Evolutionary conservation across 305 asterid genomes (phyloP).

Genomic region (Solanum hybrid): DNA sequence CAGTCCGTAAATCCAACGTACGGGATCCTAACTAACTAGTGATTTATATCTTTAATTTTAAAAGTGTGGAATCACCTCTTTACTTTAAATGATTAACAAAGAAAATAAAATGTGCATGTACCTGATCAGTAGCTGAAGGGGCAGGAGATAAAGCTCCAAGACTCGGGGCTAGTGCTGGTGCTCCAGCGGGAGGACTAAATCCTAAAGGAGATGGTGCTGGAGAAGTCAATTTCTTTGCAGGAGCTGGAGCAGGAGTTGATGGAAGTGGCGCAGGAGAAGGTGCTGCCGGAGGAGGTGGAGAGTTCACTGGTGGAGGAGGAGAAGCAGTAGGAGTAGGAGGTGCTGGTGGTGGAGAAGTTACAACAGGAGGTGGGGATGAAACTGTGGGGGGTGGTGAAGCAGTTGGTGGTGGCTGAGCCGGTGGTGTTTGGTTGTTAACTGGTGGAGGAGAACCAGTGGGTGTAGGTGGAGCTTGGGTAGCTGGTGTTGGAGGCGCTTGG

Average conservation of each 20-base stretch:
- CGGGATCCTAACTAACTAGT: background rate
- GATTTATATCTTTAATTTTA: background rate
- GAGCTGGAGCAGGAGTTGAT: conserved; percentile 36
- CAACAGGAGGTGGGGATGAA: conserved; percentile 31
- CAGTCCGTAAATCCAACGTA: background rate
- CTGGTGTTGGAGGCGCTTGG: background rate
- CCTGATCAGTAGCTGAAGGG: conserved; percentile 70
- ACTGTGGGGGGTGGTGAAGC: conserved; percentile 23
- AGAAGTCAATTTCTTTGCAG: conserved; percentile 23
- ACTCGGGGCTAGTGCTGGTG: conserved; percentile 45
- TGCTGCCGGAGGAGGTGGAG: conserved; percentile 41
- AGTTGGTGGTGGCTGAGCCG: conserved; percentile 24
- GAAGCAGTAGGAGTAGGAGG: conserved; percentile 22
- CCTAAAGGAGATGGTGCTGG: conserved; percentile 43
- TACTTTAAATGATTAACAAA: background rate
- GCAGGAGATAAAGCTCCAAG: conserved; percentile 42
- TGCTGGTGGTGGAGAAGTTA: conserved; percentile 5
- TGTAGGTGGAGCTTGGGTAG: background rate
- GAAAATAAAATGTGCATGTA: background rate
- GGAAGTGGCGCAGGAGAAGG: conserved; percentile 56
- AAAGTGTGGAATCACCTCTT: background rate
- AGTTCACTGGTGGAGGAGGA: conserved; percentile 31
- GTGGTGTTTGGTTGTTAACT: conserved; percentile 16
- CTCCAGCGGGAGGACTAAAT: conserved; percentile 40
- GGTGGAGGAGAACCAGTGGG: conserved; percentile 15